Evolutionary conservation across 2,329 filamentous ascomycete genomes (phyloP).

Genomic region (Dothiorella sarmentorum): DNA sequence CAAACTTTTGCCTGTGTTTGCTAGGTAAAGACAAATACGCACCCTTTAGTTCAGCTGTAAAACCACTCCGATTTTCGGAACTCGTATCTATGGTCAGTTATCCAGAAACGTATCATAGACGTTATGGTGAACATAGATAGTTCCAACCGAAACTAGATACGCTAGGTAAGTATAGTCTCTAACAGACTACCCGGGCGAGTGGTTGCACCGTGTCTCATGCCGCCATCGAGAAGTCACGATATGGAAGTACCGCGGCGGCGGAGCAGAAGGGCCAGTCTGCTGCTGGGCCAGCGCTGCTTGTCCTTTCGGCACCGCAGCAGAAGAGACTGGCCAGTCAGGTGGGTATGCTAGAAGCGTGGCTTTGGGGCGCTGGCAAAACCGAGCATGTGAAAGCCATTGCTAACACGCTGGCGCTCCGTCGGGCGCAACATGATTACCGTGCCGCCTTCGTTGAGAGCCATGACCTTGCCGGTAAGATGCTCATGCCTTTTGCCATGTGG

Average conservation of each 20-base stretch:
- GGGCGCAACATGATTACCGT: slow-evolving; percentile 32
- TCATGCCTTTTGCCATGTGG: slow-evolving; percentile 23
- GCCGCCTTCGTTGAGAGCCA: slow-evolving; percentile 24
- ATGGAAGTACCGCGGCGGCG: not conserved
- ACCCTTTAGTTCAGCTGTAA: too few relatives aligned
- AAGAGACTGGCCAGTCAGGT: slow-evolving; percentile 29
- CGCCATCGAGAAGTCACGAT: slow-evolving; percentile 34
- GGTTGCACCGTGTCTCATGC: slow-evolving; percentile 35
- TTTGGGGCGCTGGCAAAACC: not conserved
- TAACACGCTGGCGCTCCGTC: slow-evolving; percentile 28
- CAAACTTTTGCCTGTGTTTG: too few relatives aligned
- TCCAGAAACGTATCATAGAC: too few relatives aligned
- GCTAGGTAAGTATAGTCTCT: too few relatives aligned
- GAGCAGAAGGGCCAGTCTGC: too few relatives aligned
- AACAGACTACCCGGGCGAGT: too few relatives aligned
- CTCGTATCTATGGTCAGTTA: too few relatives aligned
- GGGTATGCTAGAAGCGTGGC: slow-evolving; percentile 24
- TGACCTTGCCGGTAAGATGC: slow-evolving; percentile 22
- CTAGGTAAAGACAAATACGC: too few relatives aligned
- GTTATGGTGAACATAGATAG: too few relatives aligned
- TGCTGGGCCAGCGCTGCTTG: slow-evolving; percentile 16
- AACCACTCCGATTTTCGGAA: too few relatives aligned
- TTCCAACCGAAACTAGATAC: too few relatives aligned
- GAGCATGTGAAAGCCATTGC: slow-evolving; percentile 20
- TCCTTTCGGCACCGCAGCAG: slow-evolving; percentile 32